Evolutionary conservation across 176 grass and related monocot genomes (phyloP).

Genomic region (Alloteropsis semialata): DNA sequence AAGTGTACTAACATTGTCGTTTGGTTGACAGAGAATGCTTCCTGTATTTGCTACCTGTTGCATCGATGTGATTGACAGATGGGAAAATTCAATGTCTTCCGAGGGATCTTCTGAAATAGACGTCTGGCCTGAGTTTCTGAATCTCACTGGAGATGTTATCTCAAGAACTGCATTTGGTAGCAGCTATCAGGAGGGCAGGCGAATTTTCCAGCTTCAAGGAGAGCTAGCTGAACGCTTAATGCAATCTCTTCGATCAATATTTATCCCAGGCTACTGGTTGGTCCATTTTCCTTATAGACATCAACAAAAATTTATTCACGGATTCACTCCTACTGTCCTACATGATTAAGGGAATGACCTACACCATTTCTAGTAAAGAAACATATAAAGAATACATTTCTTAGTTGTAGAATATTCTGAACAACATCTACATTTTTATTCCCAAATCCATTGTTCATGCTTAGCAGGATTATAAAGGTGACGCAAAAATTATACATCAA

Average conservation of each 20-base stretch:
- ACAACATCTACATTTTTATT: not conserved
- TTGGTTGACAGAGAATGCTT: slow-evolving; percentile 47
- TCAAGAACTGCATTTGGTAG: slow-evolving; percentile 80
- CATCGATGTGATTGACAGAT: slow-evolving; percentile 56
- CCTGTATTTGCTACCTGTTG: slow-evolving; percentile 62
- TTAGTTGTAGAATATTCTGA: not conserved
- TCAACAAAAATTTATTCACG: not conserved
- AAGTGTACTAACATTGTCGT: not conserved
- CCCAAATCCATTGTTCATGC: not conserved
- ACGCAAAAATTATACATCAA: not conserved
- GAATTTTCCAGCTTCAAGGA: slow-evolving; percentile 68
- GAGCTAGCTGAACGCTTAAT: slow-evolving; percentile 48
- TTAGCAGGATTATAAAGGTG: not conserved
- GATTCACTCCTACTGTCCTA: not conserved
- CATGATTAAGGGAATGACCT: not conserved
- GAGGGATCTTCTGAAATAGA: slow-evolving; percentile 58
- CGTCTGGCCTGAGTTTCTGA: slow-evolving; percentile 60
- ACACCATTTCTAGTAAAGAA: not conserved
- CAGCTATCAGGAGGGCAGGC: slow-evolving; percentile 66
- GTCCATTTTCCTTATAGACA: slow-evolving; percentile 1
- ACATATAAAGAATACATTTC: not conserved
- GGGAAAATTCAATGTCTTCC: slow-evolving; percentile 45
- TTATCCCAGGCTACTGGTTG: slow-evolving; percentile 57
- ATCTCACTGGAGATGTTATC: slow-evolving; percentile 71
- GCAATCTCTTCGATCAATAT: slow-evolving; percentile 29